Conservation (phyloP, 163 green algal species). For the Chlamydomonas reinhardtii region DNA sequence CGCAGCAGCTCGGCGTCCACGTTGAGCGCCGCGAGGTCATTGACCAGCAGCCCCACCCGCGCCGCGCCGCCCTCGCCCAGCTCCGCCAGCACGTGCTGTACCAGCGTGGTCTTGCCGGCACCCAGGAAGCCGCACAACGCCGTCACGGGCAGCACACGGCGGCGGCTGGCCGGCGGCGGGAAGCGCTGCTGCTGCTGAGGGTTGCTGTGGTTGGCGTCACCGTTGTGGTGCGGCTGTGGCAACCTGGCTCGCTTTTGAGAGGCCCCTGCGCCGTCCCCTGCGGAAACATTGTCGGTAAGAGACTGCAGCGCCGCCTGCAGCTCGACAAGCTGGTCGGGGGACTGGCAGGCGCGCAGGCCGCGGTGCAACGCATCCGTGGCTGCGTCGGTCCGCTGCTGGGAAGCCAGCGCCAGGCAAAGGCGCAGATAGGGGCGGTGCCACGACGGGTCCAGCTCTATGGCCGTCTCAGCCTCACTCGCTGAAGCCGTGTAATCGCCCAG, state of each 20-base stretch:
- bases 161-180: no score
- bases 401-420: constrained; percentile 15
- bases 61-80: constrained; percentile 45
- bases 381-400: neutral
- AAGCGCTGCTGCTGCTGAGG: no score
- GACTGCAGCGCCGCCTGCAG: neutral
- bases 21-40: constrained; percentile 92
- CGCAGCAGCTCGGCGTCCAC: constrained; percentile 78
- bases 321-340: neutral
- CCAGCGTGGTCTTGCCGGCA: constrained; percentile 84
- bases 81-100: constrained; percentile 75
- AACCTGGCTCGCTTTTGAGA: no score
- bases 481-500: neutral
- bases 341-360: constrained; percentile 5
- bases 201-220: no score
- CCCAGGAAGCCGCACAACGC: constrained; percentile 85
- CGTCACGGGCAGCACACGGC: constrained; percentile 68
- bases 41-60: constrained; percentile 84
- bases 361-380: neutral
- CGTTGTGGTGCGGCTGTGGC: no score
- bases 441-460: constrained; percentile 3
- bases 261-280: no score
- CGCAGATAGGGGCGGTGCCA: constrained; percentile 37
- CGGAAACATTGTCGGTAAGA: no score
- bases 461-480: neutral